Percentiles rank a stretch among this genome's conserved stretches.
Conservation (phyloP, 352 stramenopile genomes). For the Globisporangium lucens region DNA sequence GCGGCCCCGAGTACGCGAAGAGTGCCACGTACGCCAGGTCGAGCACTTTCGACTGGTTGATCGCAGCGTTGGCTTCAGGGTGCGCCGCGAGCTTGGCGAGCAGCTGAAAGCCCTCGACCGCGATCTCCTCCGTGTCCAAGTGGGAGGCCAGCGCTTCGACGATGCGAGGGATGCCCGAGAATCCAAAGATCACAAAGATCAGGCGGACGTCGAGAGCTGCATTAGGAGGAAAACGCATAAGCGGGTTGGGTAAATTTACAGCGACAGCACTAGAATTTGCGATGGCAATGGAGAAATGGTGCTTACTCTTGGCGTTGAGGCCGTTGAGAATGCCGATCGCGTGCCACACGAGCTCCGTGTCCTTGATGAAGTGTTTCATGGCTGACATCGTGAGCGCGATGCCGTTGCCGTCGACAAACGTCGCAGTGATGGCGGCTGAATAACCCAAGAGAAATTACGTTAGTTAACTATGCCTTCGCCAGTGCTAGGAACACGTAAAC, state of each 20-base stretch:
- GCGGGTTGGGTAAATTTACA: background rate
- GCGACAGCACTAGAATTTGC: background rate
- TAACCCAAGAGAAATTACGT: background rate
- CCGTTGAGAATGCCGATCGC: conserved; percentile 66
- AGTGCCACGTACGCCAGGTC: conserved; percentile 70
- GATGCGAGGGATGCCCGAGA: conserved; percentile 54
- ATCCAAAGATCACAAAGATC: conserved; percentile 44
- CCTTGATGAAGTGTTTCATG: conserved; percentile 49
- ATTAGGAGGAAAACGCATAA: background rate
- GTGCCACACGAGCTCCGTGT: conserved; percentile 77
- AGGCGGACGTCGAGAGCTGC: conserved; percentile 44
- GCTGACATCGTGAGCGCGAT: conserved; percentile 47
- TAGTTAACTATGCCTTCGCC: no score
- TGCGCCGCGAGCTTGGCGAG: conserved; percentile 47
- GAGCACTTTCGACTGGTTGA: conserved; percentile 66
- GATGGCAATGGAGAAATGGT: background rate
- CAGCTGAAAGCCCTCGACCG: conserved; percentile 70
- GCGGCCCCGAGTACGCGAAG: conserved; percentile 57
- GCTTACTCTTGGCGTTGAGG: conserved; percentile 50
- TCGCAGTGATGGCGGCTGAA: conserved; percentile 45
- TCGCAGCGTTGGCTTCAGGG: conserved; percentile 38
- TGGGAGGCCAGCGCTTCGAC: conserved; percentile 67
- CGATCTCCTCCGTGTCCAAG: conserved; percentile 72
- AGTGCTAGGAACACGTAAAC: background rate
- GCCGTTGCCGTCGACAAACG: conserved; percentile 63